Evolutionary conservation across 1,284 basidiomycete genomes (phyloP), one percentile per base, ranked within the genome.

Genomic region (Wolfiporia cocos): DNA sequence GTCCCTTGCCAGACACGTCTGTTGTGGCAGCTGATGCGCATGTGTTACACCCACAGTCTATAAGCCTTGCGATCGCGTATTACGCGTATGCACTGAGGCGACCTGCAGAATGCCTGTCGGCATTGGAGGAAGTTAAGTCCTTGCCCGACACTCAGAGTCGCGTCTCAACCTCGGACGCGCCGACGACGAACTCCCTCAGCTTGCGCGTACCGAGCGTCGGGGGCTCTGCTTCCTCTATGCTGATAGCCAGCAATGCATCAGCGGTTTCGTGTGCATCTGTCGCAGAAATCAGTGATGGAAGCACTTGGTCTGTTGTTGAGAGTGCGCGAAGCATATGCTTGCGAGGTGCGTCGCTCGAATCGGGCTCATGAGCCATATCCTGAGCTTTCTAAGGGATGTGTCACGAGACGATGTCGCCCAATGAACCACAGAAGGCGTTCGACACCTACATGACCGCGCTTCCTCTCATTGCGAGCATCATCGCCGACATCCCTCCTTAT

Each of bases 21-120:
- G n/a, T n/a, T n/a, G n/a, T n/a, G n/a, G n/a, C n/a, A n/a, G n/a
- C n/a, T n/a, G n/a, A n/a, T n/a, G n/a, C n/a, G n/a, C n/a, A n/a
- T n/a, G n/a, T n/a, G n/a, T n/a, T n/a, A n/a, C n/a, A n/a, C n/a
- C n/a, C n/a, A 11, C 49, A 85, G 82, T 78, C 74, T 12, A 65
- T 80, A 14, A 67, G 74, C 46, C 70, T 87, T 41, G 71, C 76
- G 0, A 64, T 86, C 31, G 88, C 86, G 2, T 90, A 87, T 60
- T 82, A 86, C 52, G 77, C 80, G 2, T 89, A 87, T 59, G 84
- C 88, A 0, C 63, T 91, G 3, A 78, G 79, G 23, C 68, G 76
- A 15, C 80, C 81, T 14, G 61, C 69, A 2, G 74, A 78, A 41
- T 89, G 86, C 43, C 64, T 92, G 15, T 54, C 64, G 2, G 66